Conservation (phyloP, 441 rosid genomes). For the Geranium incanum region DNA sequence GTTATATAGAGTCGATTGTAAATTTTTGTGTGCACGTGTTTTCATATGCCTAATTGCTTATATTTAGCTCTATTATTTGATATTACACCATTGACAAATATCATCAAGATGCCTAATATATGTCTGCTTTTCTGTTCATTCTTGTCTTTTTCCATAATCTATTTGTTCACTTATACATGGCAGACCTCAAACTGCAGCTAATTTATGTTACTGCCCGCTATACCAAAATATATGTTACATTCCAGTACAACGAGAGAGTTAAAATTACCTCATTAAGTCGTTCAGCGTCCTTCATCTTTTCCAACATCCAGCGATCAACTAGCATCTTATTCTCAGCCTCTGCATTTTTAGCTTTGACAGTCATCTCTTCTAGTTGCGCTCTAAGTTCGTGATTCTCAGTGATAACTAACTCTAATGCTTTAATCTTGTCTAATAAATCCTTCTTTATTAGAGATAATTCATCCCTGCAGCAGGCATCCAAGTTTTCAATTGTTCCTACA, state of each 20-base stretch:
- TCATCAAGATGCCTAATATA: no score
- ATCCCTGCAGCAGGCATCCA: slow-evolving; percentile 39
- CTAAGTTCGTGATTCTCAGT: slow-evolving; percentile 51
- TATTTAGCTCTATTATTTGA: no score
- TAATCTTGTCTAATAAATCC: slow-evolving; percentile 58
- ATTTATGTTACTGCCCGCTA: no score
- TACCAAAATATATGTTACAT: background rate
- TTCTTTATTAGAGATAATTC: slow-evolving; percentile 45
- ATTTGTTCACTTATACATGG: no score
- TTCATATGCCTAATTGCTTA: no score
- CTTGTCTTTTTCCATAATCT: no score
- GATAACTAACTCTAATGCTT: slow-evolving; percentile 51
- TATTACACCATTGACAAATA: no score
- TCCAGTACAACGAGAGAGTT: slow-evolving; percentile 6
- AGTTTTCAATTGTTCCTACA: slow-evolving; percentile 15
- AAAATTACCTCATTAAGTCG: slow-evolving; percentile 74
- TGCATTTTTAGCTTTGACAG: slow-evolving; percentile 53
- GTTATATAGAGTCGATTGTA: slow-evolving; percentile 8
- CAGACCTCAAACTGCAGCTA: no score
- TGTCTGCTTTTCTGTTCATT: no score
- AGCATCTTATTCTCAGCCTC: slow-evolving; percentile 83
- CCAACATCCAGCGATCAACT: slow-evolving; percentile 89
- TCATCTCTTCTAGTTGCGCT: slow-evolving; percentile 52
- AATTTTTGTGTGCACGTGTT: no score
- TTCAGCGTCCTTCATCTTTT: slow-evolving; percentile 95